Evolutionary conservation across 495 filamentous ascomycete genomes (phyloP), one percentile per base, ranked within the genome.

Genomic region (Daldinia concentrica): DNA sequence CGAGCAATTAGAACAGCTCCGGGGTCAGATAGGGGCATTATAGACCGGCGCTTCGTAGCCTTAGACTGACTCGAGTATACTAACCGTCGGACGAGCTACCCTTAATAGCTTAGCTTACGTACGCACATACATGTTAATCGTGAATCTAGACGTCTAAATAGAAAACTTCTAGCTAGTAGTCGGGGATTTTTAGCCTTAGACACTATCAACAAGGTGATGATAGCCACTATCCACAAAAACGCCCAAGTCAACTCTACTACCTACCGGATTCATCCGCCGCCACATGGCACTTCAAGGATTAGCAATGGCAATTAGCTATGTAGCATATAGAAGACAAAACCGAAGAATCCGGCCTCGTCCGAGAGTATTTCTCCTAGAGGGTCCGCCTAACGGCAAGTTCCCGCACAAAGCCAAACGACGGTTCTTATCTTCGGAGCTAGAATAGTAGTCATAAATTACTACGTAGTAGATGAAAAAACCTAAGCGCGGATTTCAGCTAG

Each of bases 201-300:
- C 29, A 30, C 58, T 54, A 58, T 60, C 19, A 29, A 54, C 22
- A 67, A 26, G 27, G 62, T 54, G 67, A 66, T 17, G 71, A 71
- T 54, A 63, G 24, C 39, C 24, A 15, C 8, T 69, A 61, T 17
- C 51, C 52, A 56, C 45, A 36, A 51, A 32, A 57, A 41, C 50
- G 26, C 50, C 12, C 57, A 57, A 22, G 58, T 5, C 39, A 5
- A 70, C 26, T 19, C 41, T 41, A 34, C 43, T 26, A 30, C 30
- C 57, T 41, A 22, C 59, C 57, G 45, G 58, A 41, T 66, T 37
- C 37, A 24, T 4, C 15, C 43, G 48, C 41, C 45, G 22, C 66
- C 71, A 74, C 66, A 74, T 74, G 71, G 71, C 66, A 58, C 24
- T 63, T 22, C 66, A 66, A 64, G 71, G 66, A 64, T 74, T 32